Evolutionary conservation across 2,329 filamentous ascomycete species (phyloP).

Genomic region (Fusarium udum): DNA sequence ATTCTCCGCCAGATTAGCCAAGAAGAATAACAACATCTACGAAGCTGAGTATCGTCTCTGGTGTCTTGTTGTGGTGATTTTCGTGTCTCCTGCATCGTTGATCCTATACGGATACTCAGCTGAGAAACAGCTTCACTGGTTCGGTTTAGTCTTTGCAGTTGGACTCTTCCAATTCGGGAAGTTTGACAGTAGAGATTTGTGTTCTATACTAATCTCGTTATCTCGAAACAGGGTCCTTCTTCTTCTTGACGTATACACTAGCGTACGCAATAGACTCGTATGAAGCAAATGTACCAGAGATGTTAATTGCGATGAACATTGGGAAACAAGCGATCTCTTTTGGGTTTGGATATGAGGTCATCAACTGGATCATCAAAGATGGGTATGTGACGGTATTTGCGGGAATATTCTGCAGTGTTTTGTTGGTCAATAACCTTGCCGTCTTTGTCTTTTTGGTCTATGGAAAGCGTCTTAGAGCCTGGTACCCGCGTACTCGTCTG

Average conservation of each 20-base stretch:
- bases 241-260: neutral
- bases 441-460: neutral
- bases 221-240: neutral
- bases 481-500: neutral
- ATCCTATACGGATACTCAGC: neutral
- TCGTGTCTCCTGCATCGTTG: neutral
- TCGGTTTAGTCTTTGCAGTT: neutral
- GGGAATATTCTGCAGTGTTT: neutral
- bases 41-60: neutral
- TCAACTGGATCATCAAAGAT: neutral
- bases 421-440: neutral
- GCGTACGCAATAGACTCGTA: neutral
- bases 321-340: neutral
- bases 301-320: neutral
- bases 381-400: neutral
- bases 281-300: neutral
- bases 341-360: neutral
- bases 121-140: neutral
- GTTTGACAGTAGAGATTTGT: neutral
- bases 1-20: neutral
- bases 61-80: neutral
- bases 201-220: accelerated
- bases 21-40: neutral
- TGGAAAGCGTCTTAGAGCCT: neutral
- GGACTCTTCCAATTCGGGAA: neutral